Evolutionary conservation across 352 stramenopile genomes (phyloP).

Genomic region (Phytophthora cactorum): DNA sequence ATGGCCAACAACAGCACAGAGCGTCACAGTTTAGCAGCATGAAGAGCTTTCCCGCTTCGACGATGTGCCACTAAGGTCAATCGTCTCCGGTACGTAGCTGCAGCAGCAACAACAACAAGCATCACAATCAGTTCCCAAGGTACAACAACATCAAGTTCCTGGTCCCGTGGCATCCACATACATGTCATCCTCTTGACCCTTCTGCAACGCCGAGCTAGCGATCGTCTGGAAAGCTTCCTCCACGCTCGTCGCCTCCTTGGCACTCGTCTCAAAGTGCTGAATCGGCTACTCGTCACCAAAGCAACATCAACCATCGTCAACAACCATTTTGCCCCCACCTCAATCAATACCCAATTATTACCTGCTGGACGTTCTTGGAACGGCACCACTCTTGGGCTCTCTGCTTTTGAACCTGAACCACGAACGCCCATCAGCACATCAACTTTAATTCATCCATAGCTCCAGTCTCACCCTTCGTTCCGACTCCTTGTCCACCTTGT

Average conservation of each 20-base stretch:
- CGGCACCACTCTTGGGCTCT: slow-evolving; percentile 95
- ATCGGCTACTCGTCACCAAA: slow-evolving; percentile 69
- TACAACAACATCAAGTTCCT: background rate
- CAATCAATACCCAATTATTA: slow-evolving; percentile 13
- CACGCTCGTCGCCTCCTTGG: slow-evolving; percentile 97
- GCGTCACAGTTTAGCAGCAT: slow-evolving; percentile 63
- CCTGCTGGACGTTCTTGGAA: slow-evolving; percentile 80
- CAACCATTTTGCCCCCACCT: background rate
- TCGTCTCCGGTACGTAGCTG: slow-evolving; percentile 87
- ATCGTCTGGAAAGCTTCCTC: slow-evolving; percentile 96
- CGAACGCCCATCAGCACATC: background rate
- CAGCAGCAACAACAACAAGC: slow-evolving; percentile 11
- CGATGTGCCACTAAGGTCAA: slow-evolving; percentile 80
- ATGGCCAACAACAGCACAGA: slow-evolving; percentile 1
- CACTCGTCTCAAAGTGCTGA: slow-evolving; percentile 98
- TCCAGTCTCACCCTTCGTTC: slow-evolving; percentile 64
- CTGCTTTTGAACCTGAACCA: slow-evolving; percentile 71
- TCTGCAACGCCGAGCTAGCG: slow-evolving; percentile 88
- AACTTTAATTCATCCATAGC: background rate
- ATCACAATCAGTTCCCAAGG: background rate
- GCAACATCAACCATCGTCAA: slow-evolving; percentile 1
- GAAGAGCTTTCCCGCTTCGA: slow-evolving; percentile 70
- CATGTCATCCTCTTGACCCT: slow-evolving; percentile 89
- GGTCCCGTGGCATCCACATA: slow-evolving; percentile 33
- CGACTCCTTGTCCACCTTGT: slow-evolving; percentile 97